A percentile compares a stretch with the other conserved stretches of the same genome.
Evolutionary conservation across 2,329 filamentous ascomycete species (phyloP).

Genomic region (Pyrenophora tritici-repentis): DNA sequence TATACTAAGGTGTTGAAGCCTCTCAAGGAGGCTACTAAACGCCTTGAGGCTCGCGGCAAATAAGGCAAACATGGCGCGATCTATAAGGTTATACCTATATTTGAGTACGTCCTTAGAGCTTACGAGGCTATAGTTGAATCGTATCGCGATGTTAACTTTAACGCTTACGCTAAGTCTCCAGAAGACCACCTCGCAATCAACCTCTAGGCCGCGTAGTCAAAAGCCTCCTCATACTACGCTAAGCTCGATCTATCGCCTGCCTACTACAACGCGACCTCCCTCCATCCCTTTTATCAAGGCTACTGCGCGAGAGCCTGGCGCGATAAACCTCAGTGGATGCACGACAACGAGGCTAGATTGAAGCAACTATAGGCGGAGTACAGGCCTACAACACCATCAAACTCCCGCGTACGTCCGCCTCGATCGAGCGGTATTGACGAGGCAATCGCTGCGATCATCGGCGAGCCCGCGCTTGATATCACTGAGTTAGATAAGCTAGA

Average conservation of each 20-base stretch:
- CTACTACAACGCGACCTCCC: background rate
- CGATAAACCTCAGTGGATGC: background rate
- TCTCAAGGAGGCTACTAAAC: constrained; percentile 2
- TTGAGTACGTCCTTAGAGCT: background rate
- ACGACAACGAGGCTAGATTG: background rate
- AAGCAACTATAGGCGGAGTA: no score
- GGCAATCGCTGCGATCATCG: background rate
- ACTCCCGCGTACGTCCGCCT: no score
- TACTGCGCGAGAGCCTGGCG: background rate
- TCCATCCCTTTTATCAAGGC: constrained; percentile 2
- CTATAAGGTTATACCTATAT: constrained; percentile 3
- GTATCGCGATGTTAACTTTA: no score
- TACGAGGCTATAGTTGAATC: background rate
- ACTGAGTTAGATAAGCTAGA: background rate
- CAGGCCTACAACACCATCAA: no score
- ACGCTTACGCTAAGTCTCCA: background rate
- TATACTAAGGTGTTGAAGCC: constrained; percentile 5
- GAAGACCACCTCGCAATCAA: constrained; percentile 13
- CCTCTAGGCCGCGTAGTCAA: background rate
- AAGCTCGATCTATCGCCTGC: background rate
- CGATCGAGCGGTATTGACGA: background rate
- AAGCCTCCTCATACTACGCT: constrained; percentile 11
- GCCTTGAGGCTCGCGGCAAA: constrained; percentile 1
- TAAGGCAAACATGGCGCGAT: background rate
- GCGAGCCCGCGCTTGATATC: background rate